Percentiles rank a stretch among this genome's conserved stretches.
Conservation (phyloP, 2,329 filamentous ascomycete species). For the Cladorrhinum sp. region DNA sequence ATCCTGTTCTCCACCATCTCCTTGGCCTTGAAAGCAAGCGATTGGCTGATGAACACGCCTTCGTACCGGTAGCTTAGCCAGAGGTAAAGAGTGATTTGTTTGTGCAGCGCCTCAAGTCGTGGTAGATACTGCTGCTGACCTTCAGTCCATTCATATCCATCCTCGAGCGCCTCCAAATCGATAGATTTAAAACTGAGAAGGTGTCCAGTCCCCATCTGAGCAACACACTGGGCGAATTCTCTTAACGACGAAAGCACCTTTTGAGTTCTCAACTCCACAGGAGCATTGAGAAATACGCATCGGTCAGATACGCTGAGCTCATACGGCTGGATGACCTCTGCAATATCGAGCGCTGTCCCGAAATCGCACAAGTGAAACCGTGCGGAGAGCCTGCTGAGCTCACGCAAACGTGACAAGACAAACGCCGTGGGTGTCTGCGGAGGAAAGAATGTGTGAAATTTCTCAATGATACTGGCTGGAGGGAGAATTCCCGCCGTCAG, state of each 20-base stretch:
- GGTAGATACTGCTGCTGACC: slow-evolving; percentile 55
- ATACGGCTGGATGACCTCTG: slow-evolving; percentile 72
- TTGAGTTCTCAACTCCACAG: slow-evolving; percentile 55
- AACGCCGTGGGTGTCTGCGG: slow-evolving; percentile 77
- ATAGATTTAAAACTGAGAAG: slow-evolving; percentile 70
- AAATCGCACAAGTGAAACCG: slow-evolving; percentile 70
- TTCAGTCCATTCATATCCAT: slow-evolving; percentile 35
- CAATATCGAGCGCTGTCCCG: slow-evolving; percentile 60
- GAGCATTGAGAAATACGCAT: slow-evolving; percentile 71
- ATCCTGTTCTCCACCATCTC: slow-evolving; percentile 73
- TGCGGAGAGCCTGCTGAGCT: slow-evolving; percentile 61
- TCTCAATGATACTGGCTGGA: slow-evolving; percentile 66
- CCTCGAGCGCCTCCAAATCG: slow-evolving; percentile 71
- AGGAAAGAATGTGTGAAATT: slow-evolving; percentile 80
- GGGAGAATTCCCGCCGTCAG: slow-evolving; percentile 71
- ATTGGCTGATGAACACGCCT: slow-evolving; percentile 73
- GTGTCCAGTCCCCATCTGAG: slow-evolving; percentile 62
- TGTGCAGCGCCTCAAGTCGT: slow-evolving; percentile 74
- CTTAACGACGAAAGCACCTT: slow-evolving; percentile 51
- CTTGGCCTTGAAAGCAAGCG: slow-evolving; percentile 77
- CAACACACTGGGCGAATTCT: slow-evolving; percentile 67
- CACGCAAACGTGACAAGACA: slow-evolving; percentile 71
- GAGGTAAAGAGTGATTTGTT: slow-evolving; percentile 77
- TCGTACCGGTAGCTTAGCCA: slow-evolving; percentile 91
- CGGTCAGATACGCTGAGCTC: slow-evolving; percentile 70